A percentile compares a stretch with the other conserved stretches of the same genome.
Evolutionary conservation across 768 basidiomycete species (phyloP).

Genomic region (Glaciozyma martinii): DNA sequence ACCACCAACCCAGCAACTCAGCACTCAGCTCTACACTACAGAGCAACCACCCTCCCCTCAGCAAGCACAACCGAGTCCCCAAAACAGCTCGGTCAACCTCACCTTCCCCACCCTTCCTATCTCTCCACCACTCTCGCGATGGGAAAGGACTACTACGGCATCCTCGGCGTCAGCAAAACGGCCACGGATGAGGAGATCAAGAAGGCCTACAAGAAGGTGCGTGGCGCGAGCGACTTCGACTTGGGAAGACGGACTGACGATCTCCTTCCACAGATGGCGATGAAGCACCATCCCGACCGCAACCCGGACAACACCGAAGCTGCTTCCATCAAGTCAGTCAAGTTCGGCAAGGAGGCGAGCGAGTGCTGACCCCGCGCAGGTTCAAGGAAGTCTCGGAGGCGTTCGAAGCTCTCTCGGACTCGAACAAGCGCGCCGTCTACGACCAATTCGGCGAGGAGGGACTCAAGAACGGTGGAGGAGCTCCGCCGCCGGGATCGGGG

Average conservation of each 20-base stretch:
- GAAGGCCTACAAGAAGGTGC: constrained; percentile 88
- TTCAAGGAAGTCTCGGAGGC: constrained; percentile 95
- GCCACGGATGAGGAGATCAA: constrained; percentile 78
- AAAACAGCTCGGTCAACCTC: not conserved
- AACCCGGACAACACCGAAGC: constrained; percentile 71
- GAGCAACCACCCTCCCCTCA: no score
- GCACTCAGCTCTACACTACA: no score
- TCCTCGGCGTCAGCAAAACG: constrained; percentile 60
- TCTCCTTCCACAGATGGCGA: constrained; percentile 46
- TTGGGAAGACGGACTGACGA: no score
- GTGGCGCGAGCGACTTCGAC: no score
- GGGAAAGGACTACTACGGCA: constrained; percentile 83
- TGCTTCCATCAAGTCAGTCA: constrained; percentile 57
- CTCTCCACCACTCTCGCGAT: constrained; percentile 42
- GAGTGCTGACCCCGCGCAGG: not conserved
- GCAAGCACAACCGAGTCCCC: no score
- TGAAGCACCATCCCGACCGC: constrained; percentile 93
- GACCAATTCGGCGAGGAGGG: constrained; percentile 81
- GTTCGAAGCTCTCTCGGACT: constrained; percentile 67
- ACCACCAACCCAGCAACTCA: no score
- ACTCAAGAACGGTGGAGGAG: constrained; percentile 57
- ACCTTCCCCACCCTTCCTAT: not conserved
- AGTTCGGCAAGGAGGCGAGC: not conserved
- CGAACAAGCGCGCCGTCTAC: constrained; percentile 39
- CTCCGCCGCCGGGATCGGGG: constrained; percentile 28